These are phyloP conservation scores for Boletus fagicola DNA, from an alignment of 768 basidiomycete genomes.

Conservation along the genomic window DNA sequence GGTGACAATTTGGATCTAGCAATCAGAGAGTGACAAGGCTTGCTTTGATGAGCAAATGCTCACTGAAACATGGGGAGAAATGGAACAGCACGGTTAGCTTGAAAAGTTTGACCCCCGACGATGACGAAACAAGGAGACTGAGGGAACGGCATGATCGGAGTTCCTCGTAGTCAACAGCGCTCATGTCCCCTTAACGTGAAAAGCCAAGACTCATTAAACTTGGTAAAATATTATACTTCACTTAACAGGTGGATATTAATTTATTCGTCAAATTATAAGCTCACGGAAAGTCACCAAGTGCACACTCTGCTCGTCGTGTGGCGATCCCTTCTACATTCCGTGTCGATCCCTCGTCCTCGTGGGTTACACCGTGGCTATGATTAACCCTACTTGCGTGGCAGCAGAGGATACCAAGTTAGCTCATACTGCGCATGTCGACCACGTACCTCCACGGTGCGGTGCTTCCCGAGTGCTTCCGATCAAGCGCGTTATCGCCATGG, in stretches of 20 bases:
- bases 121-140: not conserved
- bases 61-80: not conserved
- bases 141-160: not conserved
- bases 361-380: not conserved
- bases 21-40: not conserved
- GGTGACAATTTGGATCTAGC: not conserved
- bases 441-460: not conserved
- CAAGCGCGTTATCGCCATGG: not conserved
- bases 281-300: not conserved
- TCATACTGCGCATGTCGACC: not conserved
- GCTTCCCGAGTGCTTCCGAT: not conserved
- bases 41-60: not conserved
- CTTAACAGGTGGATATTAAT: not conserved
- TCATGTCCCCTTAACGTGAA: not conserved
- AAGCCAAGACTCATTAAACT: not conserved
- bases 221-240: not conserved
- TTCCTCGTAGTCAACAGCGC: not conserved
- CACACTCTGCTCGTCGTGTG: not conserved
- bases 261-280: not conserved
- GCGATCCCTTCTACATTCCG: not conserved
- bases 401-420: not conserved
- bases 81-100: not conserved
- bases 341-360: constrained; percentile 10
- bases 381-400: not conserved
- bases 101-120: not conserved